Evolutionary conservation across 495 filamentous ascomycete genomes (phyloP).

Genomic region (Aspergillus biplanus): DNA sequence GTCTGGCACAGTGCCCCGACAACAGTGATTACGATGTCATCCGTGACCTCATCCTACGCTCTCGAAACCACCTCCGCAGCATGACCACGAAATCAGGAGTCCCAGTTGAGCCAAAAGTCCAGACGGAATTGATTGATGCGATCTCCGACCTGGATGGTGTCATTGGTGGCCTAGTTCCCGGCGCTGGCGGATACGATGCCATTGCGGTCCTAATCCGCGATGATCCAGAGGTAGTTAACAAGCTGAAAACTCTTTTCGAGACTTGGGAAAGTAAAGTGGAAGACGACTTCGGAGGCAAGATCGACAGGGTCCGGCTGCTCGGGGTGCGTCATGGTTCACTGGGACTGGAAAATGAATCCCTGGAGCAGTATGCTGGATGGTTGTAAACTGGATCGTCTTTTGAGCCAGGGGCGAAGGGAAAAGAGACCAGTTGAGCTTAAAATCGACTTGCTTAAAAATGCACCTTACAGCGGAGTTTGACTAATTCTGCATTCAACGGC

Average conservation of each 20-base stretch:
- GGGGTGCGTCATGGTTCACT: constrained; percentile 86
- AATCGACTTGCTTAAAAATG: neutral
- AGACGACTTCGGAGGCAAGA: constrained; percentile 59
- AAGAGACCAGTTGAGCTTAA: neutral
- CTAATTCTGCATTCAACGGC: neutral
- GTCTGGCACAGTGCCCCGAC: constrained; percentile 39
- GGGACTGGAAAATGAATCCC: constrained; percentile 71
- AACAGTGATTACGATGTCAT: constrained; percentile 40
- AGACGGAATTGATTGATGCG: constrained; percentile 82
- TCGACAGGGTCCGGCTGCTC: constrained; percentile 74
- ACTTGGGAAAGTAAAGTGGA: constrained; percentile 62
- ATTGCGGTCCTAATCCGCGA: constrained; percentile 80
- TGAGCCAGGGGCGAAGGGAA: constrained; percentile 2
- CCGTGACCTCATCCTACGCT: constrained; percentile 48
- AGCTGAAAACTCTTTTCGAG: constrained; percentile 63
- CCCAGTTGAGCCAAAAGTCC: constrained; percentile 88
- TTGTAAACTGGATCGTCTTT: constrained; percentile 10
- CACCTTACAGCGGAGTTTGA: neutral
- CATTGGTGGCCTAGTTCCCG: constrained; percentile 88
- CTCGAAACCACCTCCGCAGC: constrained; percentile 65
- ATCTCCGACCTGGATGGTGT: constrained; percentile 74
- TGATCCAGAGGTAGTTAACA: constrained; percentile 64
- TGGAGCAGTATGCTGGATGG: constrained; percentile 67
- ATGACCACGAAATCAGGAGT: constrained; percentile 77
- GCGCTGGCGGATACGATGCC: constrained; percentile 94